Evolutionary conservation across 176 grass and related monocot genomes (phyloP), one percentile per base, ranked within the genome.

Genomic region (Aegilops speltoides): DNA sequence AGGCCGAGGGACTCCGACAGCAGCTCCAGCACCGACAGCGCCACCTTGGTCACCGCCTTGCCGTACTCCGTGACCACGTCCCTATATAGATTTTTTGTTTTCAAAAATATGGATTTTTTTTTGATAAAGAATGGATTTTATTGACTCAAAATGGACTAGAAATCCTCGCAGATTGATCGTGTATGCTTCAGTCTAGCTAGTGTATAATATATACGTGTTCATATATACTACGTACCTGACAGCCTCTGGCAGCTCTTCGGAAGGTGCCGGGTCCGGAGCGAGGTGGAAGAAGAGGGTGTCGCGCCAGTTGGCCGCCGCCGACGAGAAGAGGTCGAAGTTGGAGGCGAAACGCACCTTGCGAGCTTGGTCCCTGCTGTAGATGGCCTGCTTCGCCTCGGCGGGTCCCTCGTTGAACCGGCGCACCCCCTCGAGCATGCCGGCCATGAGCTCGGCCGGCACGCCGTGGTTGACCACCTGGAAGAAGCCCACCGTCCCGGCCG

Each of bases 301-400:
- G 36, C 78, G 78, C 78, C 60, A 80, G 36, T 64, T 80, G 59
- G 78, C 78, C n/a, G n/a, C 78, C 34, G 78, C 36, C 15, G 78
- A 80, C 78, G 64, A 60, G 78, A 29, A 80, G 22, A 80, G 78
- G 60, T 80, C 59, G 60, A 80, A 60, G 76, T 77, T 77, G 29
- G 77, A 79, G 34, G 43, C 43, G 11, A 46, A 46, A 46, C 43
- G 43, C 43, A 46, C 43, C 43, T 46, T 46, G 43, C 43, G 43
- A 46, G 43, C 43, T 14, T 46, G 43, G 43, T 92, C 88, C 20
- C 93, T 17, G 16, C 78, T 92, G 74, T 95, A 92, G 79, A 77
- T 88, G 25, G 46, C 54, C 34, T 24, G 25, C 87, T 83, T 86
- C 29, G 82, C 85, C 37, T 88, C 87, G 2, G 45, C 16, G 0